These are phyloP conservation scores for Paraglomus brasilianum DNA, from an alignment of 192 early-diverging fungal genomes.

Conservation along the genomic window DNA sequence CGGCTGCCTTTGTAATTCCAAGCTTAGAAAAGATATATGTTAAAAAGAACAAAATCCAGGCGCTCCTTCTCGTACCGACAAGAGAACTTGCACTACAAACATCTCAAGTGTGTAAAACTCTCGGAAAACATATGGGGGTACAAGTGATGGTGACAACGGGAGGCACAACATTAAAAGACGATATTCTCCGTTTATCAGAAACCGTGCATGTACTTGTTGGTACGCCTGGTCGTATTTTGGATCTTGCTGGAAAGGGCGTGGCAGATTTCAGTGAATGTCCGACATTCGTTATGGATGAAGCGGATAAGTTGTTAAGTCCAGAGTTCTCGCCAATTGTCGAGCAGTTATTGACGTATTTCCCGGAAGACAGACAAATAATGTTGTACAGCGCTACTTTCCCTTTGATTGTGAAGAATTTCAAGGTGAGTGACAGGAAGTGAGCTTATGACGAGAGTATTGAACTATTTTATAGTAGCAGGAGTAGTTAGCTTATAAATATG, in stretches of 20 bases:
- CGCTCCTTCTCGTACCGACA: constrained; percentile 92
- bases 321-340: constrained; percentile 99
- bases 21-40: constrained; percentile 91
- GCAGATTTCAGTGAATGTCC: constrained; percentile 86
- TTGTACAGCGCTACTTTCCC: constrained; percentile 98
- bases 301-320: constrained; percentile 96
- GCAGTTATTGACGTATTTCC: constrained; percentile 89
- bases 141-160: constrained; percentile 99
- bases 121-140: constrained; percentile 94
- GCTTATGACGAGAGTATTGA: too few relatives aligned
- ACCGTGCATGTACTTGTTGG: constrained; percentile 96
- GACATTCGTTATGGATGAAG: constrained; percentile 99
- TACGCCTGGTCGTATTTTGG: constrained; percentile 95
- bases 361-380: constrained; percentile 89
- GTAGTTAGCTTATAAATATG: too few relatives aligned
- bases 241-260: constrained; percentile 93
- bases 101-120: constrained; percentile 96
- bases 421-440: constrained; percentile 38
- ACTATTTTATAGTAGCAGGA: too few relatives aligned
- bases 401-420: constrained; percentile 96
- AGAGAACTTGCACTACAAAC: constrained; percentile 98
- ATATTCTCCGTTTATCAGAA: constrained; percentile 92
- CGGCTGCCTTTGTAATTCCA: constrained; percentile 97
- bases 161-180: constrained; percentile 97
- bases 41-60: constrained; percentile 86